phyloP scores from a whole-genome alignment of 2,329 filamentous ascomycete genomes.

The Penicillium frequentans region DNA sequence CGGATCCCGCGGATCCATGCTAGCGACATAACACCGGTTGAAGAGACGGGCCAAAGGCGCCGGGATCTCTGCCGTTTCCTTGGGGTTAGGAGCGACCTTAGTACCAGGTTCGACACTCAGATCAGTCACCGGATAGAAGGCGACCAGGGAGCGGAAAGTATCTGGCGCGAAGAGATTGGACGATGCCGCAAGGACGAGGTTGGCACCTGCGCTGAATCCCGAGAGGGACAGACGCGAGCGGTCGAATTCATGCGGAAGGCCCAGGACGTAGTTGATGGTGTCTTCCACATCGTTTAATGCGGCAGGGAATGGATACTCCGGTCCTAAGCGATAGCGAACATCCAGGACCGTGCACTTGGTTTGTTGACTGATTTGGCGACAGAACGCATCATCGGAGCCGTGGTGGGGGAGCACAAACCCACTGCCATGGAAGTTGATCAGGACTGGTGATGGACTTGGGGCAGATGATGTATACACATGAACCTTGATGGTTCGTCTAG shows the following conservation, averaged over 20 bases:
- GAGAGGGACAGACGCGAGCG: conserved; percentile 33
- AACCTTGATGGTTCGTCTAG: conserved; percentile 29
- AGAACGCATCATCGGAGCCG: conserved; percentile 34
- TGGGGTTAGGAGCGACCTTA: conserved; percentile 26
- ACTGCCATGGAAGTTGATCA: conserved; percentile 38
- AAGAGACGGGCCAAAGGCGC: conserved; percentile 28
- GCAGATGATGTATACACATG: conserved; percentile 28
- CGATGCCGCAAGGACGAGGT: conserved; percentile 37
- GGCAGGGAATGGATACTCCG: conserved; percentile 43
- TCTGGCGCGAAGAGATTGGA: conserved; percentile 29
- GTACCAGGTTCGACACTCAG: conserved; percentile 15
- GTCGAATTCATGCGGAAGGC: conserved; percentile 37
- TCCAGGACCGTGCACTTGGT: conserved; percentile 38
- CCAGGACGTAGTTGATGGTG: conserved; percentile 35
- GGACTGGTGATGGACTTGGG: conserved; percentile 25
- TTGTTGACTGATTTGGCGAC: conserved; percentile 23
- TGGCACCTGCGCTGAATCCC: conserved; percentile 48
- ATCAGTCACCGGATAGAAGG: conserved; percentile 35
- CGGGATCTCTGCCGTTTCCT: conserved; percentile 20
- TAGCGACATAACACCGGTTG: conserved; percentile 27
- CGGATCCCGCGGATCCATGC: conserved; percentile 29
- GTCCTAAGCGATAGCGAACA: conserved; percentile 41
- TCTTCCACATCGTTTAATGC: conserved; percentile 44
- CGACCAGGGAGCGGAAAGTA: conserved; percentile 33
- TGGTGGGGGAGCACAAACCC: conserved; percentile 35